Conservation (phyloP, 2,329 filamentous ascomycete genomes). For the Epichloe baconii region DNA sequence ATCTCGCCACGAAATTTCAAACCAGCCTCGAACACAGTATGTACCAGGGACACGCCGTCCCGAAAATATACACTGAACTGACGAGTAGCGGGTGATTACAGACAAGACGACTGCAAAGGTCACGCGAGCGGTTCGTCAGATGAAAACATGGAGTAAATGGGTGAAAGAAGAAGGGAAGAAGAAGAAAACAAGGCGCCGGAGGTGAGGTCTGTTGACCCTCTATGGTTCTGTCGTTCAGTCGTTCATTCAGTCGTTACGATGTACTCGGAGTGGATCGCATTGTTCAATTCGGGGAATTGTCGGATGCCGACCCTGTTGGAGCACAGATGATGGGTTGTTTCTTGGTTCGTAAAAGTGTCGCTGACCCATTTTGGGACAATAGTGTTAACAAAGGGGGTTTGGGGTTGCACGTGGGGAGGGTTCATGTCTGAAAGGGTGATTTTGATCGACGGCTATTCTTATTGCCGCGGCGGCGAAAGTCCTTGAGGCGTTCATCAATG, state of each 20-base stretch:
- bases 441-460: conserved; percentile 30
- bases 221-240: conserved; percentile 2
- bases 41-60: no score
- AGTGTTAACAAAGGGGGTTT: not conserved
- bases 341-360: conserved; percentile 8
- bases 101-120: not conserved
- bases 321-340: not conserved
- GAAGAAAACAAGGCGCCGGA: conserved; percentile 3
- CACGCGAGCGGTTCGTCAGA: no score
- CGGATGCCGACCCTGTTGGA: not conserved
- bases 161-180: conserved; percentile 5
- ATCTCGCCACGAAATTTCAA: no score
- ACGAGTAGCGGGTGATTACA: no score
- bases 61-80: no score
- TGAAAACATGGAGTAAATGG: not conserved
- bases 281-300: not conserved
- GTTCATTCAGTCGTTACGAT: conserved; percentile 5
- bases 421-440: conserved; percentile 28
- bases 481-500: conserved; percentile 43
- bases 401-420: no score
- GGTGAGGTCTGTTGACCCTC: conserved; percentile 1
- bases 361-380: conserved; percentile 6
- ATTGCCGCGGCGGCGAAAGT: conserved; percentile 33
- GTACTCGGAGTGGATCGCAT: not conserved
- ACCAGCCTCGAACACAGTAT: no score